Conservation (phyloP, 495 filamentous ascomycete genomes). For the Xylaria sp. region DNA sequence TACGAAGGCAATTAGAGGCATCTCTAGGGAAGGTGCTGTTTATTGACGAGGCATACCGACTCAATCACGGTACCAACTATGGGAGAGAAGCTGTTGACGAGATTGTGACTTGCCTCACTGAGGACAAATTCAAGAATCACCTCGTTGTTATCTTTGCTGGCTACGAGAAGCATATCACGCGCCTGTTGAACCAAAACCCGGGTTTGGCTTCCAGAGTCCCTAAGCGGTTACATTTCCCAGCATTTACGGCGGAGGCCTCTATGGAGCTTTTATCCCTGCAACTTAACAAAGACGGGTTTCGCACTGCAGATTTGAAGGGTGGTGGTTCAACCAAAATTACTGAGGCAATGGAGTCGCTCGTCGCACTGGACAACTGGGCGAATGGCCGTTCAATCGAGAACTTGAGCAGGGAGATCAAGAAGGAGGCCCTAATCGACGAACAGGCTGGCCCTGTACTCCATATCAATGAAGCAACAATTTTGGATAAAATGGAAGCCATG, state of each 20-base stretch:
- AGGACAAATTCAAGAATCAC: slow-evolving; percentile 63
- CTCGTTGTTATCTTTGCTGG: slow-evolving; percentile 76
- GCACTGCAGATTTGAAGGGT: not conserved
- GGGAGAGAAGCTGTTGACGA: slow-evolving; percentile 74
- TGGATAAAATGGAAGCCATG: not conserved
- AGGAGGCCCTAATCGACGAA: not conserved
- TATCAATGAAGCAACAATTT: not conserved
- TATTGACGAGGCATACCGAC: slow-evolving; percentile 69
- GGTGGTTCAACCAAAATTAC: not conserved
- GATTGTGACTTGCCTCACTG: slow-evolving; percentile 69
- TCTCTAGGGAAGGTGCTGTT: slow-evolving; percentile 68
- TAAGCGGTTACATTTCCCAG: not conserved
- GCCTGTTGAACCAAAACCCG: not conserved
- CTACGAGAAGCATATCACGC: slow-evolving; percentile 68
- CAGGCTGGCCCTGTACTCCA: not conserved
- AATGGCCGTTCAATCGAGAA: slow-evolving; percentile 5
- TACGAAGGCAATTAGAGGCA: slow-evolving; percentile 59
- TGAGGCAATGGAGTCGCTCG: not conserved
- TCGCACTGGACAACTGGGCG: not conserved
- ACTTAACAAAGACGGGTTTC: not conserved
- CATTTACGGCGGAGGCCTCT: not conserved
- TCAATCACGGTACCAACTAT: slow-evolving; percentile 58
- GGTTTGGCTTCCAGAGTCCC: not conserved
- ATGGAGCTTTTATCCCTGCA: not conserved
- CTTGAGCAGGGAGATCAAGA: slow-evolving; percentile 37